These are phyloP conservation scores for Magnaporthiopsis poae DNA, from an alignment of 2,329 filamentous ascomycete genomes.

Conservation along the genomic window DNA sequence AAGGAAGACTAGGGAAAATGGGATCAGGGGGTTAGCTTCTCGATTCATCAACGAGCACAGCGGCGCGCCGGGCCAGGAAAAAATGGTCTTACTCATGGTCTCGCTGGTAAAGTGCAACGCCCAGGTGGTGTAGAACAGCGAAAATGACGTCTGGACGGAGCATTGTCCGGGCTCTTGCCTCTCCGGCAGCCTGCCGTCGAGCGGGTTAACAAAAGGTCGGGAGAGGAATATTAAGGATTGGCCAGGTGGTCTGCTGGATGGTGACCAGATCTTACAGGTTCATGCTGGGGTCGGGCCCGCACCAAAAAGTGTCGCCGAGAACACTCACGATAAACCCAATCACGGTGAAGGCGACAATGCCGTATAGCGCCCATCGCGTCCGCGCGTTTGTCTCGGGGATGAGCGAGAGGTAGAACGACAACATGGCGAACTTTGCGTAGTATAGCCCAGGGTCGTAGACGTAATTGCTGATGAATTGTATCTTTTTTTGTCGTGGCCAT, in stretches of 20 bases:
- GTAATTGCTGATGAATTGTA: not conserved
- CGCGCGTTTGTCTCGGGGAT: not conserved
- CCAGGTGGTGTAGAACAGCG: not conserved
- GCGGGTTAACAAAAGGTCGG: too few relatives aligned
- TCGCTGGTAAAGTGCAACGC: conserved; percentile 1
- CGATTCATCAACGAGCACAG: too few relatives aligned
- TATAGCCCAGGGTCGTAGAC: conserved; percentile 2
- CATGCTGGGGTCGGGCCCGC: not conserved
- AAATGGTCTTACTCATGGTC: not conserved
- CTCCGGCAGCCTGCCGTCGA: too few relatives aligned
- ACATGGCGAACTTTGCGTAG: conserved; percentile 1
- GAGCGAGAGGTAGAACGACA: conserved; percentile 3
- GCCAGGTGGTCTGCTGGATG: too few relatives aligned
- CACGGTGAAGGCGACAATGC: not conserved
- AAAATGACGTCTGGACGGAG: too few relatives aligned
- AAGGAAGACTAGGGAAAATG: not conserved
- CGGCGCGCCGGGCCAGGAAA: too few relatives aligned
- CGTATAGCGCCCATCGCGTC: conserved; percentile 1
- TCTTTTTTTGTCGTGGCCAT: not conserved
- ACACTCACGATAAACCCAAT: not conserved
- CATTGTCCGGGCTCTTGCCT: too few relatives aligned
- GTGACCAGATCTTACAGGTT: not conserved
- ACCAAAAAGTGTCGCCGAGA: not conserved
- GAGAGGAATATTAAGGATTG: too few relatives aligned
- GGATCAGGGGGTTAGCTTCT: too few relatives aligned